Evolutionary conservation across 2,329 filamentous ascomycete species (phyloP), one percentile per base, ranked within the genome.

Genomic region (Cordyceps pruinosa): DNA sequence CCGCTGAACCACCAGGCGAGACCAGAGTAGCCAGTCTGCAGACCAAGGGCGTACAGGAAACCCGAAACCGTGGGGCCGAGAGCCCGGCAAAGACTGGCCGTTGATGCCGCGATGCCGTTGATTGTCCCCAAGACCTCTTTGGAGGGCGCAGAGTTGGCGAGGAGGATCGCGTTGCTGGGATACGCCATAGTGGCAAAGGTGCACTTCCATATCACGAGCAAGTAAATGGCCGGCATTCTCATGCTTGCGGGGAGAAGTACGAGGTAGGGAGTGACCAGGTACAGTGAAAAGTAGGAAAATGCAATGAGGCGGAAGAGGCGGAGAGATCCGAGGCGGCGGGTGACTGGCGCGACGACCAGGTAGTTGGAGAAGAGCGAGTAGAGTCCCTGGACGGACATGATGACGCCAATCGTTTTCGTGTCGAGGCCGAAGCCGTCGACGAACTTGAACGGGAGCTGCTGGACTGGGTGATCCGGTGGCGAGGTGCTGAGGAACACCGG

Each of bases 1-100:
- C 88, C 90, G 62, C 87, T 92, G 60, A 85, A 86, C 94, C 94
- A 99, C 93, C 94, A 99, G 0, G 91, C 88, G 34, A 97, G 78
- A 21, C 91, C 91, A 5, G 91, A 93, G 69, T 90, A 93, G 35
- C 92, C 91, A 7, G 86, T 80, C 62, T 85, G 80, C 35, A 95
- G 80, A 51, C 94, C 94, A 53, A 87, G 77, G 5, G 90, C 83
- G 72, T 96, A 95, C 25, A 97, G 79, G 28, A 91, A 76, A 2
- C 94, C 94, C 3, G 92, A 95, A 3, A 97, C 75, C 0, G 90
- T 92, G 2, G 94, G 94, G 0, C 93, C 93, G 60, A 97, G 87
- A 0, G 91, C 91, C 56, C 94, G 84, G 69, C 87, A 92, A 46
- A 97, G 75, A 68, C 91, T 96, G 4, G 94, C 94, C 2, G 90